These are phyloP conservation scores for Golubevia pallescens DNA, from an alignment of 1,284 basidiomycete genomes.

Conservation along the genomic window DNA sequence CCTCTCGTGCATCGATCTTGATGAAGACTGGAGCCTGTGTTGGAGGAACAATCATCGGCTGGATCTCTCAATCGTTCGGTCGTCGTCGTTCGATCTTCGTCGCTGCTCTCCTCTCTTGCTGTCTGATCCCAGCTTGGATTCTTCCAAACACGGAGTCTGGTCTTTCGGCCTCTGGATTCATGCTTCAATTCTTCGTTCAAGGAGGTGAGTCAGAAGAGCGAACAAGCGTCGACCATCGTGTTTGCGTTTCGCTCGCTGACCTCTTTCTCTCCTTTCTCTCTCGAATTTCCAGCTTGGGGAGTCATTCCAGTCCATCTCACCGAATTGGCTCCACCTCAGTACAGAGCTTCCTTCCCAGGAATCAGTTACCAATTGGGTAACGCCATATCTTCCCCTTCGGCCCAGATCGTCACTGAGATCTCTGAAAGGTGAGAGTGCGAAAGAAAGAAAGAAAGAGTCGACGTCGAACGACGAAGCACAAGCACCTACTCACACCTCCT, in stretches of 20 bases:
- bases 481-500: neutral
- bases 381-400: slow-evolving; percentile 63
- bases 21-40: slow-evolving; percentile 29
- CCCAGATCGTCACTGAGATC: slow-evolving; percentile 42
- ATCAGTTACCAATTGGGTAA: slow-evolving; percentile 45
- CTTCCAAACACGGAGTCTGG: slow-evolving; percentile 28
- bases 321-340: slow-evolving; percentile 32
- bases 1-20: slow-evolving; percentile 33
- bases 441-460: too few relatives aligned
- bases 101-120: slow-evolving; percentile 19
- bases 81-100: slow-evolving; percentile 34
- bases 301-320: slow-evolving; percentile 29
- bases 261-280: too few relatives aligned
- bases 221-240: too few relatives aligned
- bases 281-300: slow-evolving; percentile 41
- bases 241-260: too few relatives aligned
- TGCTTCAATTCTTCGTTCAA: slow-evolving; percentile 35
- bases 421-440: slow-evolving; percentile 17
- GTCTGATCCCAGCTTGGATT: slow-evolving; percentile 44
- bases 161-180: slow-evolving; percentile 37
- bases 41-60: slow-evolving; percentile 37
- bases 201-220: slow-evolving; percentile 6
- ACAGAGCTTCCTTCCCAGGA: slow-evolving; percentile 35
- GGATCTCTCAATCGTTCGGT: slow-evolving; percentile 39
- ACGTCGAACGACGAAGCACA: neutral